Conservation (phyloP, 2,329 filamentous ascomycete genomes). For the Exophiala oligosperma region DNA sequence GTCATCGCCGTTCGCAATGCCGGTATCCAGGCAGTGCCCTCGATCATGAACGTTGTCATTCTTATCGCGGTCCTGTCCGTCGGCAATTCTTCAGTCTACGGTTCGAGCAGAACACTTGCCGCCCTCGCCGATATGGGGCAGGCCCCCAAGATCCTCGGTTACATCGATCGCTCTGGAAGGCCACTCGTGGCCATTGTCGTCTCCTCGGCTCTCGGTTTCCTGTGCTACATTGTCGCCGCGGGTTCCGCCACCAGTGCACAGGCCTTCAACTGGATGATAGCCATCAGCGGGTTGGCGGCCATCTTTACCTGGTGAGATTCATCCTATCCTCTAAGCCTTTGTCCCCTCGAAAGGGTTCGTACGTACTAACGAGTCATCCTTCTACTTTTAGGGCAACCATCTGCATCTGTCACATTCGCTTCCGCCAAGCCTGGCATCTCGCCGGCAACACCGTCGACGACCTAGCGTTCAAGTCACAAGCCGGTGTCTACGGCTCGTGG, state of each 20-base stretch:
- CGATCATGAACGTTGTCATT: slow-evolving; percentile 93
- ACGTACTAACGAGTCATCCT: neutral
- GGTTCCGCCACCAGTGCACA: slow-evolving; percentile 40
- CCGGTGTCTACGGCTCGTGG: slow-evolving; percentile 63
- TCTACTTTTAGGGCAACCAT: slow-evolving; percentile 56
- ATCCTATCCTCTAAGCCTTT: slow-evolving; percentile 37
- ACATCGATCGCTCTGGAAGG: slow-evolving; percentile 79
- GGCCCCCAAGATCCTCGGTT: slow-evolving; percentile 73
- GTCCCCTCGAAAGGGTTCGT: too few relatives aligned
- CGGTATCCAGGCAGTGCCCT: slow-evolving; percentile 76
- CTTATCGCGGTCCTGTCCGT: slow-evolving; percentile 87
- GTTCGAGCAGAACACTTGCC: slow-evolving; percentile 84
- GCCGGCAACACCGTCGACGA: slow-evolving; percentile 62
- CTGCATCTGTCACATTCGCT: slow-evolving; percentile 66
- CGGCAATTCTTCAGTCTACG: slow-evolving; percentile 89
- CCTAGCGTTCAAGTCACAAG: slow-evolving; percentile 63
- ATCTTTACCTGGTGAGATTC: slow-evolving; percentile 71
- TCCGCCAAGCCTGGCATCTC: slow-evolving; percentile 60
- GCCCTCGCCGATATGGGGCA: slow-evolving; percentile 86
- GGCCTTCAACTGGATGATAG: slow-evolving; percentile 75
- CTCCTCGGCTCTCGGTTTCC: slow-evolving; percentile 67
- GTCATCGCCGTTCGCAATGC: slow-evolving; percentile 89
- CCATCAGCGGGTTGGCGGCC: slow-evolving; percentile 69
- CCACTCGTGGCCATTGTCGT: slow-evolving; percentile 72
- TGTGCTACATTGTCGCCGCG: slow-evolving; percentile 74